These are phyloP conservation scores for Lizanozyma gosingica DNA, from an alignment of 1,139 yeast species.

Conservation along the genomic window DNA sequence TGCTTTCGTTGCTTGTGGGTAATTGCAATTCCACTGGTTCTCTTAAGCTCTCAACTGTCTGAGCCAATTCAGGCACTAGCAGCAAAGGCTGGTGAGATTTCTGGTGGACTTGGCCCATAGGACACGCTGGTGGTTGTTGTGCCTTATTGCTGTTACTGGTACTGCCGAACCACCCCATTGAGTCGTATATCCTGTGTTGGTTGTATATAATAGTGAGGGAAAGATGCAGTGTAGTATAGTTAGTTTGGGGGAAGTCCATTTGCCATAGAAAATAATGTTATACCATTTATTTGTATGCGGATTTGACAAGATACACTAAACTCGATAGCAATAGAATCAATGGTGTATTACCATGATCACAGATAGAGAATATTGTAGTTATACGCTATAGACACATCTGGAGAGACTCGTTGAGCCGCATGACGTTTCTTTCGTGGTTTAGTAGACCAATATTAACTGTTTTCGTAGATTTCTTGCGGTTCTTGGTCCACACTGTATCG, in stretches of 20 bases:
- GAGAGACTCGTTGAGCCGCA: not conserved
- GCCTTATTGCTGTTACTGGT: not conserved
- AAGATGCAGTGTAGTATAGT: no score
- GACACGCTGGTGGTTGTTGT: not conserved
- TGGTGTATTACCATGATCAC: no score
- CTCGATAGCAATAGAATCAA: no score
- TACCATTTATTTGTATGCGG: no score
- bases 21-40: not conserved
- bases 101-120: not conserved
- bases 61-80: not conserved
- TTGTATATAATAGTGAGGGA: no score
- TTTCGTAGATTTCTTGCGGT: not conserved
- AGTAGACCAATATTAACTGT: not conserved
- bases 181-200: no score
- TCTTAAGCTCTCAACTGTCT: not conserved
- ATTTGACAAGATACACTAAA: no score
- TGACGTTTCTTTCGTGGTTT: not conserved
- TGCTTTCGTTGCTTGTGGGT: not conserved
- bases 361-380: no score
- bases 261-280: no score
- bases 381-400: not conserved
- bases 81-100: not conserved
- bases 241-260: no score
- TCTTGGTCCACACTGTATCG: not conserved
- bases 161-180: not conserved